Conservation (phyloP, 2,329 filamentous ascomycete genomes). For the Elsinoe ampelina region DNA sequence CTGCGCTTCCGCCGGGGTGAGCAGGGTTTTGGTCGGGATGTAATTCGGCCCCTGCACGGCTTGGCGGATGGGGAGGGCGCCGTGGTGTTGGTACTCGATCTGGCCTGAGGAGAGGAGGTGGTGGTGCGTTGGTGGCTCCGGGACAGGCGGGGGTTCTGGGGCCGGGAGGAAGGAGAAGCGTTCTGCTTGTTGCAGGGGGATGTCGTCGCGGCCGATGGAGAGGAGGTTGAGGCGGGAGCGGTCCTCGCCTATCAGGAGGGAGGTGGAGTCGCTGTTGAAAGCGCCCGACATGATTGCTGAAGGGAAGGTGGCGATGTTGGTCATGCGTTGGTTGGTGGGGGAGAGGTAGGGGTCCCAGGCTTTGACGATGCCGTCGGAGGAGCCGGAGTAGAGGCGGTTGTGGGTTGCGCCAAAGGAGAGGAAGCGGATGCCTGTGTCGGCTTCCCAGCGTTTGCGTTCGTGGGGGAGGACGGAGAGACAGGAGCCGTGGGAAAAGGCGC, state of each 20-base stretch:
- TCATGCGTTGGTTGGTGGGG: conserved; percentile 41
- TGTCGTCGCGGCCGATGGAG: conserved; percentile 31
- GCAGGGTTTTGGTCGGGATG: neutral
- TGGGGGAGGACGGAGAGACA: conserved; percentile 42
- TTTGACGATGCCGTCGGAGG: conserved; percentile 52
- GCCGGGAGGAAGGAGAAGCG: conserved; percentile 22
- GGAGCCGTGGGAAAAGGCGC: conserved; percentile 41
- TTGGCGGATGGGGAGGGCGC: conserved; percentile 35
- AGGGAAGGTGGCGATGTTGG: conserved; percentile 40
- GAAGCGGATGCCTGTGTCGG: conserved; percentile 50
- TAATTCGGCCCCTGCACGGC: conserved; percentile 38
- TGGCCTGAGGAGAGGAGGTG: conserved; percentile 26
- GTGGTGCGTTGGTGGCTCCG: conserved; percentile 14
- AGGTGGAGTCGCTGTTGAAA: conserved; percentile 47
- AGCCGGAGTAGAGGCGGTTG: conserved; percentile 48
- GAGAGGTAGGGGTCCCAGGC: conserved; percentile 49
- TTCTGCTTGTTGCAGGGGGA: conserved; percentile 23
- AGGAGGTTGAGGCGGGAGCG: conserved; percentile 47
- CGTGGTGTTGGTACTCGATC: conserved; percentile 31
- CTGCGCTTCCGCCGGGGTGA: neutral
- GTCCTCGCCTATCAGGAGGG: conserved; percentile 49
- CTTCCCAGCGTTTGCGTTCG: conserved; percentile 36
- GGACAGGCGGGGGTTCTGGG: neutral
- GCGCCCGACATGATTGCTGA: conserved; percentile 50
- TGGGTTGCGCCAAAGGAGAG: conserved; percentile 47